Base-by-base conservation (phyloP, 768 basidiomycete genomes). In the Boletus tylopilopsis region DNA sequence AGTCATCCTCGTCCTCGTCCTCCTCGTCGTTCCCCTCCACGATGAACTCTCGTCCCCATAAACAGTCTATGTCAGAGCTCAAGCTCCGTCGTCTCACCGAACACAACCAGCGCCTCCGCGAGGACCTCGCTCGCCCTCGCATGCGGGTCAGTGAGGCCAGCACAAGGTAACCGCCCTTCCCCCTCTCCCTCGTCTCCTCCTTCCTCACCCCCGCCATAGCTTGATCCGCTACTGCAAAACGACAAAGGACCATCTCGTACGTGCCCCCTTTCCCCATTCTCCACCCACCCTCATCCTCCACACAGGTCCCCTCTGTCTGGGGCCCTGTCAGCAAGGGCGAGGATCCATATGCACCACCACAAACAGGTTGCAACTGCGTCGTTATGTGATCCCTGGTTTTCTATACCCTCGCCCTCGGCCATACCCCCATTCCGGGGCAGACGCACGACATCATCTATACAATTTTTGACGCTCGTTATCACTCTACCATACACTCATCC, bases 31-130 rank as follows among this genome's bases (percentile, higher is more conserved):
- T 18, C 21, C 29, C 44, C 32, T 40, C 34, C 12, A 43, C 57
- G 32, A 88, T 88, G 87, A 87, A 82, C 68, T 73, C 81, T 49
- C 81, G 87, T 60, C 84, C 85, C 22, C 86, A 86, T 68, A 88
- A 88, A 79, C 93, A 94, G 79, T 90, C 91, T 62, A 95, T 97
- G 92, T 90, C 90, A 42, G 94, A 96, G 79, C 87, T 96, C 66
- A 96, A 95, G 80, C 84, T 96, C 55, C 83, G 94, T 32, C 78
- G 94, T 34, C 74, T 97, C 64, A 89, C 86, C 43, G 94, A 97
- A 72, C 93, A 96, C 73, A 97, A 95, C 64, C 85, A 90, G 67
- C 79, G 94, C 56, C 69, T 96, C 64, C 76, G 85, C 62, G 94
- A 96, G 64, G 94, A 97, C 69, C 73, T 97, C 53, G 82, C 85